Conservation (phyloP, 1,284 basidiomycete genomes). For the Phellopilus nigrolimitatus region DNA sequence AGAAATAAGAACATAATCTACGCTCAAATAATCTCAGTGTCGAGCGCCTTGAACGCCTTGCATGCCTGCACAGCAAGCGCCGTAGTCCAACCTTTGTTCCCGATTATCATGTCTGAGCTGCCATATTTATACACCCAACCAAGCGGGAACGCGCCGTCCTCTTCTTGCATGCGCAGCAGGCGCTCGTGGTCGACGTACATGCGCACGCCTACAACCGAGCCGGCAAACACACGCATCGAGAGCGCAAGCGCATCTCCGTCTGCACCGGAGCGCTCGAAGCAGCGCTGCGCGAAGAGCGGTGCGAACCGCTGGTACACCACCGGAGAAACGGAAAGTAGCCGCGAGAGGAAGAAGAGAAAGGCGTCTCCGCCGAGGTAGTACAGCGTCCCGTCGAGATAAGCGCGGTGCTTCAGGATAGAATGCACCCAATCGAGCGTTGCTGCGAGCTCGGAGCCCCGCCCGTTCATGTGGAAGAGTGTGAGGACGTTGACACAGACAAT, state of each 20-base stretch:
- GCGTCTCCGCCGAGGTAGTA: constrained; percentile 22
- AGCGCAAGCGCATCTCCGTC: constrained; percentile 20
- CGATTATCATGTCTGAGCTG: constrained; percentile 21
- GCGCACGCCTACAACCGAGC: constrained; percentile 13
- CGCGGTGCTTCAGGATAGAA: constrained; percentile 17
- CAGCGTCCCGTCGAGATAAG: constrained; percentile 21
- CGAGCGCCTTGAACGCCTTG: constrained; percentile 16
- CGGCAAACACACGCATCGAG: constrained; percentile 22
- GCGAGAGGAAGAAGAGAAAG: constrained; percentile 23
- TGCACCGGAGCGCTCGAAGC: constrained; percentile 19
- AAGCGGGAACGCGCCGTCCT: constrained; percentile 21
- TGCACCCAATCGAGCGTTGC: constrained; percentile 22
- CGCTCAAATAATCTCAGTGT: constrained; percentile 6
- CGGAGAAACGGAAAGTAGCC: constrained; percentile 16
- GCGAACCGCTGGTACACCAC: constrained; percentile 6
- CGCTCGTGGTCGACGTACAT: constrained; percentile 18
- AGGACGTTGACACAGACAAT: constrained; percentile 22
- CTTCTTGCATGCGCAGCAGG: constrained; percentile 19
- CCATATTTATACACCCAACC: constrained; percentile 23
- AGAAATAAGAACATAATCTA: neutral
- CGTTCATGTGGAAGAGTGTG: constrained; percentile 22
- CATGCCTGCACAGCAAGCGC: constrained; percentile 22
- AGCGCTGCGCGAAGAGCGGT: constrained; percentile 13
- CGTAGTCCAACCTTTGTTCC: constrained; percentile 22
- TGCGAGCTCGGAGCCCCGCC: constrained; percentile 19